phyloP scores from a whole-genome alignment of 805 yeast genomes.

The Candida peoriensis region DNA sequence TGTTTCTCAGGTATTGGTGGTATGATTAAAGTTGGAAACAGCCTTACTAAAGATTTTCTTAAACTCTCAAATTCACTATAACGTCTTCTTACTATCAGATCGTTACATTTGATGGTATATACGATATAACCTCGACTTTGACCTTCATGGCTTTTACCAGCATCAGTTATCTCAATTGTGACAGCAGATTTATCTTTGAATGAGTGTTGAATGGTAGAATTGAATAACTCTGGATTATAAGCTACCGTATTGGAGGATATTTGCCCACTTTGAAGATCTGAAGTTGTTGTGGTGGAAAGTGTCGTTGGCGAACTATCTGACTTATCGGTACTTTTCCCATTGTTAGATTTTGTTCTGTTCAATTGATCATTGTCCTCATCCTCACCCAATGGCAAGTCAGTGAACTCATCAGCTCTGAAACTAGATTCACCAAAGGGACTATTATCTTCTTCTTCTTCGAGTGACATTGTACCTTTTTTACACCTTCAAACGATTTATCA shows the following conservation, averaged over 20 bases:
- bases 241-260: conserved; percentile 15
- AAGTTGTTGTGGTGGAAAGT: neutral
- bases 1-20: conserved; percentile 95
- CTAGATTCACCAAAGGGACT: conserved; percentile 19
- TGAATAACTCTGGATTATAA: conserved; percentile 24
- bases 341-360: neutral
- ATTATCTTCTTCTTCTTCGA: conserved; percentile 24
- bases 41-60: conserved; percentile 60
- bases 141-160: conserved; percentile 82
- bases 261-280: conserved; percentile 4
- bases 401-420: conserved; percentile 19
- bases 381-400: conserved; percentile 24
- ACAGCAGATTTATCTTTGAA: conserved; percentile 17
- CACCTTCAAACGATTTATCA: neutral
- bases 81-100: conserved; percentile 65
- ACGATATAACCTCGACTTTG: conserved; percentile 72
- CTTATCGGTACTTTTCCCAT: conserved; percentile 7
- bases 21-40: conserved; percentile 75
- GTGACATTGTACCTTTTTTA: conserved; percentile 9
- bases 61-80: conserved; percentile 90
- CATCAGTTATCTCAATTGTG: conserved; percentile 57
- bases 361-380: conserved; percentile 9
- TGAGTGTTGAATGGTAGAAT: conserved; percentile 16
- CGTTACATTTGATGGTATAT: conserved; percentile 69
- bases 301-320: conserved; percentile 6